Base-by-base conservation (phyloP, 768 basidiomycete genomes). In the Mrakia gelida region DNA sequence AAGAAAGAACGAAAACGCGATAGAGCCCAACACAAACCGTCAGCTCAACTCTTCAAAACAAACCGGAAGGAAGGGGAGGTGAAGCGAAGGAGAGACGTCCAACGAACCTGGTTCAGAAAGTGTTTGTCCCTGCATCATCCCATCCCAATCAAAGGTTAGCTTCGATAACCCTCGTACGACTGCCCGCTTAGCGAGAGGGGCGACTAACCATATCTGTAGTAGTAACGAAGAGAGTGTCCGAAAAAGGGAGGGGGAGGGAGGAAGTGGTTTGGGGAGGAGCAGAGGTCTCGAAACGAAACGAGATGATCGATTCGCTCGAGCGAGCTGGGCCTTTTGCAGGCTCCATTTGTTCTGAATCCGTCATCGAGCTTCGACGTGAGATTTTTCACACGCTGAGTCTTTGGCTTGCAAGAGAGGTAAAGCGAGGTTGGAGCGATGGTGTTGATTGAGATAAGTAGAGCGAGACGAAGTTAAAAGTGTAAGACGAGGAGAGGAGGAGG, bases 41-140 rank as follows among this genome's bases (percentile, higher is more conserved):
- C 21, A 26, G 49, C 59, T 26, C n/a, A 59, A 21, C 32, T 45
- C 23, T 28, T 21, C 18, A 8, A 3, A 62, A 18, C 21, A 49
- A 34, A 80, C 78, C 83, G 71, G 80, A 59, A 34, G 30, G 49
- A 34, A 43, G 18, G 10, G 80, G 76, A 45, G 70, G 65, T 79
- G 43, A 15, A 79, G 76, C 43, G 41, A n/a, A 38, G n/a, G 49
- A 52, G 49, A 16, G 21, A 13, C 9, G 45, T 45, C 45, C 43
- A 68, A 86, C 89, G 81, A 80, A 92, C 92, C 89, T 82, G 93
- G 93, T 67, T 89, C 87, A 80, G 92, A 92, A 68, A 94, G 89
- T 6, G 91, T 93, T 90, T 94, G 93, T 84, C 93, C 93, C 93
- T 93, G 78, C 15, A 49, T 11, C 18, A 49, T 52, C 26, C 32